Percentiles rank a stretch among this genome's conserved stretches.
Evolutionary conservation across 2,329 filamentous ascomycete species (phyloP).

Genomic region (Fusarium luffae): DNA sequence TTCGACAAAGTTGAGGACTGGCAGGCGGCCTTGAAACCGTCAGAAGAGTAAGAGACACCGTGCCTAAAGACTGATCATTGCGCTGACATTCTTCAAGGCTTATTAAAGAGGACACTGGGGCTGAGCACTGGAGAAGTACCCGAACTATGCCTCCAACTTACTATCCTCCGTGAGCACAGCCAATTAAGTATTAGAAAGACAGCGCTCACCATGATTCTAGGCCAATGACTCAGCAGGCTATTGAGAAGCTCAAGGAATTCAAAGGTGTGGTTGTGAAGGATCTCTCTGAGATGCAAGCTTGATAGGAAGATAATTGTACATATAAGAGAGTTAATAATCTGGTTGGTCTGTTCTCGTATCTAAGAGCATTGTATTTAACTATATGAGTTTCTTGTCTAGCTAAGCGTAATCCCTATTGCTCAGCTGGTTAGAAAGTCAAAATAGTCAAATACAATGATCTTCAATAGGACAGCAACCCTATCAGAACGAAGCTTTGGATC

Average conservation of each 20-base stretch:
- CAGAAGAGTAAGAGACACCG: not conserved
- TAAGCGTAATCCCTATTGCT: too few relatives aligned
- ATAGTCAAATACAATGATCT: too few relatives aligned
- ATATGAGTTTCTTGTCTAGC: too few relatives aligned
- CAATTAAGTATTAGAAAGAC: too few relatives aligned
- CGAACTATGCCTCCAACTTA: conserved; percentile 10
- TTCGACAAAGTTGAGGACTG: conserved; percentile 17
- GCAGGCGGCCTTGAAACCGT: not conserved
- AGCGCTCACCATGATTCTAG: not conserved
- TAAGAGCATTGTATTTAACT: too few relatives aligned
- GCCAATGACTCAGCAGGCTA: conserved; percentile 14
- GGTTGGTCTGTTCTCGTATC: too few relatives aligned
- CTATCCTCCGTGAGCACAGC: conserved; percentile 21
- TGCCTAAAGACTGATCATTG: rapidly evolving
- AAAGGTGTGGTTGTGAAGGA: not conserved
- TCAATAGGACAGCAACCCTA: too few relatives aligned
- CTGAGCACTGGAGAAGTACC: conserved; percentile 1
- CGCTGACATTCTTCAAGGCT: not conserved
- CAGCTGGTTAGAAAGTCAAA: too few relatives aligned
- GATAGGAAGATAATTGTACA: too few relatives aligned
- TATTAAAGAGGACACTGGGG: conserved; percentile 12
- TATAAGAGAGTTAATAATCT: too few relatives aligned
- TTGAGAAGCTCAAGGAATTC: conserved; percentile 19
- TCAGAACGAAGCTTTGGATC: too few relatives aligned
- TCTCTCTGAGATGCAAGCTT: not conserved